Base-by-base conservation (phyloP, 208 protist genomes). In the Crithidia thermophila region DNA sequence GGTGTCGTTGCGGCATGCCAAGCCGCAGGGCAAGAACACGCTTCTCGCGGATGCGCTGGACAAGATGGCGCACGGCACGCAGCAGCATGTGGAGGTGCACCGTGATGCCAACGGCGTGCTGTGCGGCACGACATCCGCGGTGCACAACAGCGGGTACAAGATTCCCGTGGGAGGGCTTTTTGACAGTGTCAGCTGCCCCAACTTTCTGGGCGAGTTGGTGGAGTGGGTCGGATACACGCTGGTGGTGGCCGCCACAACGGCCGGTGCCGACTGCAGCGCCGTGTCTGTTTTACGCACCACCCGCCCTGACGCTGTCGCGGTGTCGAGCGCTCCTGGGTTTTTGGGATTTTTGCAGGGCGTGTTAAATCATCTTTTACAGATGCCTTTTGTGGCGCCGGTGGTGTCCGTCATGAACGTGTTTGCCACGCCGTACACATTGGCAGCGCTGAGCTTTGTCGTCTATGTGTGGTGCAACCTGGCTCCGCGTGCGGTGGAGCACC, bases 121-220 rank as follows among this genome's bases (percentile, higher is more conserved):
- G 20, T 23, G 23, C 10, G 4, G 25, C 16, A 18, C 49, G 46
- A 25, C 27, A 31, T 31, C 28, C 10, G 1, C 30, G 33, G 23
- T 28, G 30, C 37, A 61, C 11, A 11, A n/a, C n/a, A 13, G 34
- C 0, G 30, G 47, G 3, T 93, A 94, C 55, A 55, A 55, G 20
- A 90, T 94, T 25, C 87, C 90, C 3, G 60, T 75, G 23, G 82
- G 83, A 25, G 75, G 74, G 16, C 77, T 70, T 45, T 96, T 96
- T 59, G 70, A 84, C 20, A 62, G 42, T 18, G 77, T 96, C n/a
- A 89, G 84, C 72, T 94, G 88, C 53, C 75, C 87, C 0, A 96
- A 96, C 66, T 93, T 91, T 40, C 77, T 89, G 39, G 86, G 82
- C 0, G 90, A 96, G 57, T 67, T 88, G 31, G 46, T 95, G 23